Base-by-base conservation (phyloP, 2,329 filamentous ascomycete genomes). In the Magnaporthiopsis poae region DNA sequence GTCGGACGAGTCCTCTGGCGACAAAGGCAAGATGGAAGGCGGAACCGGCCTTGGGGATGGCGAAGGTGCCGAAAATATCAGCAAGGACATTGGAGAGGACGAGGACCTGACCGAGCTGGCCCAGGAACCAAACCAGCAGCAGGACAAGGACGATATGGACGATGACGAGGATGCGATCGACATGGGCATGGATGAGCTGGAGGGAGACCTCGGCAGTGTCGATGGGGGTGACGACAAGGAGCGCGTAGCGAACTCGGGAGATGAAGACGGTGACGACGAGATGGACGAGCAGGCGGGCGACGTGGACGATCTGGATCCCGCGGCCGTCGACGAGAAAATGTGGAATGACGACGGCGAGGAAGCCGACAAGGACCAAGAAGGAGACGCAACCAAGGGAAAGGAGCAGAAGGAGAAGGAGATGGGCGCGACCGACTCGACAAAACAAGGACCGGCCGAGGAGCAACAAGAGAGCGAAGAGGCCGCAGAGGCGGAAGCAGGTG, bases 271-370 rank as follows among this genome's bases (percentile, higher is more conserved):
- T 61, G 84, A 88, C 39, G 81, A 89, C n/a, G 89, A 91, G 12
- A 88, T 96, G 74, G 92, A 97, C 70, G 93, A 96, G 72, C 92
- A 98, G 77, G 86, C 90, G 5, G 95, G 93, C 1, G 90, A 92
- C 72, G 92, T 98, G 13, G 91, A 97, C 78, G 92, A 96, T 72
- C 81, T 96, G 60, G 94, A 96, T 71, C 89, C 92, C 15, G 90
- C 88, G 21, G 91, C 94, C 27, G 90, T 98, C 1, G 96, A 99
- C 74, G 96, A 99, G 79, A 99, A 98, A 81, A 92, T 98, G 85
- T 99, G 95, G 95, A 93, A 99, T 77, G 88, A 88, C 62, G 88
- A 89, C 65, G 88, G 91, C 64, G 84, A 93, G 61, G 87, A 93
- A 63, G 88, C 90, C 1, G 90, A 94, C 63, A 95, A 95, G 71